Evolutionary conservation across 768 basidiomycete genomes (phyloP).

Genomic region (Rhodotorula graminis): DNA sequence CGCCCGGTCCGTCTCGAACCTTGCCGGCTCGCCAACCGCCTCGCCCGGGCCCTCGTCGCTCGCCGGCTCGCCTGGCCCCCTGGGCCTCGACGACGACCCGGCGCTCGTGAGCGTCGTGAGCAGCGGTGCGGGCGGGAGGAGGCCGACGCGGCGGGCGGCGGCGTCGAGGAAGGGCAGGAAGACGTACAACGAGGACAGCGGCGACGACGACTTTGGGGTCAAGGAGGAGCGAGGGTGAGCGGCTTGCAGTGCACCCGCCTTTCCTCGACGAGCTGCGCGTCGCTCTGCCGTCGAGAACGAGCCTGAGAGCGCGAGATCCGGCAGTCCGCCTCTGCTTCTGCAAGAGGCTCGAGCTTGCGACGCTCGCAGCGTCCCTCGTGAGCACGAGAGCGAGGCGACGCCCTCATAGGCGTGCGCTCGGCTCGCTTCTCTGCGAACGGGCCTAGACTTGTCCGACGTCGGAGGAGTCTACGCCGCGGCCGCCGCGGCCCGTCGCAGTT

Average conservation of each 20-base stretch:
- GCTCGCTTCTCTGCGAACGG: too few species aligned
- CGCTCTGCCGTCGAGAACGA: too few species aligned
- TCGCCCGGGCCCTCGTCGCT: slow-evolving; percentile 1
- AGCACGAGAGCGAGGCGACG: too few species aligned
- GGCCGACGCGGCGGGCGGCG: not conserved
- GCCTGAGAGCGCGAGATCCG: too few species aligned
- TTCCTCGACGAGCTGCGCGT: not conserved
- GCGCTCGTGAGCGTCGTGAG: not conserved
- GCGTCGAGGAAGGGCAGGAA: not conserved
- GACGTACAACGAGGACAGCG: not conserved
- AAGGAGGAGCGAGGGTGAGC: not conserved
- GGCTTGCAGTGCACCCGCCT: too few species aligned
- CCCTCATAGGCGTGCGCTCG: too few species aligned
- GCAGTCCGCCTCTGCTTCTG: not conserved
- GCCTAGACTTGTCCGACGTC: too few species aligned
- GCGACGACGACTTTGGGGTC: not conserved
- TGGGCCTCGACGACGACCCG: not conserved
- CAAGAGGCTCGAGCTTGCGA: too few species aligned
- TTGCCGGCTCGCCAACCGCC: not conserved
- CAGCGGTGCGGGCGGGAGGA: too few species aligned
- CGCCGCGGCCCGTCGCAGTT: not conserved
- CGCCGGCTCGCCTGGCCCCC: not conserved
- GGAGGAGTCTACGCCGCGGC: too few species aligned
- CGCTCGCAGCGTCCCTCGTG: too few species aligned
- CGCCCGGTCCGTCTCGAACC: not conserved